A percentile compares a stretch with the other conserved stretches of the same genome.
Evolutionary conservation across 2,329 filamentous ascomycete genomes (phyloP).

Genomic region (Exophiala phaeomuriformis): DNA sequence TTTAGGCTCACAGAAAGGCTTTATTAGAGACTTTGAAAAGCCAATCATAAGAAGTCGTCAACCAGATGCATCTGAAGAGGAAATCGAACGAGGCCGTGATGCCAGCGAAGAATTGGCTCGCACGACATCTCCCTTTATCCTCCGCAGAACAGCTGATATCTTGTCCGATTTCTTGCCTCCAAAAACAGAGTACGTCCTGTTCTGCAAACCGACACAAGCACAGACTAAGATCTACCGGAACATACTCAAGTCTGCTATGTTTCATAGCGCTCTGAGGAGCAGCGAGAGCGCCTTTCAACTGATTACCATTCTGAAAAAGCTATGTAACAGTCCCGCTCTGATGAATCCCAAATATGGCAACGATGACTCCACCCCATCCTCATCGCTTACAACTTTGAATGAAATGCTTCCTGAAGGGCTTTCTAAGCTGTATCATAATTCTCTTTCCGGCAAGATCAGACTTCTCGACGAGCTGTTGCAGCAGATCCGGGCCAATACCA

Average conservation of each 20-base stretch:
- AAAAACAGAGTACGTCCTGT: constrained; percentile 61
- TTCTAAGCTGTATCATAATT: constrained; percentile 47
- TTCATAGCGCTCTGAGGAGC: constrained; percentile 55
- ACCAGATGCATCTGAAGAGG: constrained; percentile 53
- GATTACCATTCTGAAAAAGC: constrained; percentile 65
- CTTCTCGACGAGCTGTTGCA: constrained; percentile 60
- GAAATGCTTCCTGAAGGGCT: constrained; percentile 50
- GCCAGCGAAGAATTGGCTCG: constrained; percentile 54
- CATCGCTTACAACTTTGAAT: constrained; percentile 41
- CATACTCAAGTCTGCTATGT: constrained; percentile 58
- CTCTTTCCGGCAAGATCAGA: constrained; percentile 58
- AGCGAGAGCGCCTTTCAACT: constrained; percentile 57
- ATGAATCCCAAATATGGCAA: constrained; percentile 46
- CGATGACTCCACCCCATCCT: constrained; percentile 43
- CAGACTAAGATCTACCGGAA: constrained; percentile 56
- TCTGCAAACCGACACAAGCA: constrained; percentile 55
- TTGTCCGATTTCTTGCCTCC: constrained; percentile 58
- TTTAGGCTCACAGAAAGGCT: constrained; percentile 54
- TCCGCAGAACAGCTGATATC: constrained; percentile 60
- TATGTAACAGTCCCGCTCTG: constrained; percentile 63
- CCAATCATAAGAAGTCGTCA: constrained; percentile 59
- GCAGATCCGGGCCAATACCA: constrained; percentile 52
- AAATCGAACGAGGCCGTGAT: constrained; percentile 57
- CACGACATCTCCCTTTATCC: constrained; percentile 57
- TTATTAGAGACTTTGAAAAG: constrained; percentile 57